Base-by-base conservation (phyloP, 768 basidiomycete genomes). In the Rhodotorula sphaerocarpa region DNA sequence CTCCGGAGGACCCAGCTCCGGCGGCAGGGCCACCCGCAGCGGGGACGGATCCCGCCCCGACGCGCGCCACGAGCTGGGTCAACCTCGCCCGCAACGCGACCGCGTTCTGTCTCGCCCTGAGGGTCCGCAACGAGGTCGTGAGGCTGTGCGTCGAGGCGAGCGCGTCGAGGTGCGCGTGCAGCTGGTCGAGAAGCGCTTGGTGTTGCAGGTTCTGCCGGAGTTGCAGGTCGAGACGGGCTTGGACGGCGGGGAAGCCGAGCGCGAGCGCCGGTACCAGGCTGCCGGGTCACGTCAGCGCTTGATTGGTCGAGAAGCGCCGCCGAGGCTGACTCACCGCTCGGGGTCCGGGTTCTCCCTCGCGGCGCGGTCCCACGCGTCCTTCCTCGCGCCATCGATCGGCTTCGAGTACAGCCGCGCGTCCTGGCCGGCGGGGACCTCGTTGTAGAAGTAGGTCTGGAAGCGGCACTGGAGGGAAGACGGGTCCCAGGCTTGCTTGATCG, bases 401-500 rank as follows among this genome's bases (percentile, higher is more conserved):
- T 86, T 82, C 11, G 81, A 83, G 65, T 87, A 91, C 55, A 83
- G 68, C 31, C 76, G 78, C 5, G 86, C 82, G 67, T 84, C 79
- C 9, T 77, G 77, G 0, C 87, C 86, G 69, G 86, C 83, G 7
- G 90, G 87, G 20, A 87, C 77, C 70, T 90, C 90, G 74, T 91
- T 90, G 69, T 91, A 91, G 66, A 82, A 83, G 66, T 87, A 50
- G 63, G 88, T 88, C 77, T 90, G 88, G 75, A 91, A 91, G 50
- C 84, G 80, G 74, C 88, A 89, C 46, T 82, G 79, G 5, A 83
- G 79, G 0, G 84, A 84, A 27, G 74, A 68, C 27, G 87, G 78
- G 71, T 85, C 83, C 87, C 88, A 91, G 6, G 86, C 84, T 42
- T 80, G 77, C 9, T 82, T 79, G 57, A 89, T 80, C 0, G 72